Base-by-base conservation (phyloP, 2,329 filamentous ascomycete species). In the Claviceps monticola region DNA sequence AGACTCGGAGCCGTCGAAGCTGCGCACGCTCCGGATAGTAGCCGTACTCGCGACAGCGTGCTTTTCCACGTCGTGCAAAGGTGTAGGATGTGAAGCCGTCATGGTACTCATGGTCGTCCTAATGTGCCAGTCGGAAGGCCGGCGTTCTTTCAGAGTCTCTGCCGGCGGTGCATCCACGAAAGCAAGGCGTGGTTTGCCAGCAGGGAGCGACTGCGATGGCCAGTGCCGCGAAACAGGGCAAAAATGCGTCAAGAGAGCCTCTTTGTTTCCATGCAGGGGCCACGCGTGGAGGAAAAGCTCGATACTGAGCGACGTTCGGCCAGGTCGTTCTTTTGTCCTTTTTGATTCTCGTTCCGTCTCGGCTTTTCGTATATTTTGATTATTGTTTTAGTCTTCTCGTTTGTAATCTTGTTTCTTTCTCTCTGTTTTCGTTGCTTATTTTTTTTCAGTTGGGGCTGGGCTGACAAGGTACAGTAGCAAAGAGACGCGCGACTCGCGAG, bases 21-120 rank as follows among this genome's bases (percentile, higher is more conserved):
- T 79, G 41, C 71, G 69, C 39, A 82, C 78, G 51, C 75, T 73
- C 55, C 78, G 75, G 55, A 82, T 81, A 34, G 77, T 79, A 53
- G 62, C 55, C n/a, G 64, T 61, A 53, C 67, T 61, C 49, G 60
- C 59, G 55, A 66, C 45, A 54, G 59, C 58, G 54, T 67, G 59
- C 56, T 68, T 67, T 52, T 59, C 61, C 45, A 60, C 56, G 56
- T 64, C 59, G 56, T 60, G 59, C 17, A 51, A 19, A 19, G 46
- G 58, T 17, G 48, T 23, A 9, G 44, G 48, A 42, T 51, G 51
- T 11, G 51, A 41, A 14, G 59, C 54, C 61, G 65, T 68, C 66
- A 70, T 68, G 61, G 64, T 69, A 63, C 69, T 71, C 58, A 68
- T 60, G 48, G 64, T 59, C 14, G 42, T 44, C 16, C 29, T 23